Conservation (phyloP, 2,329 filamentous ascomycete genomes). For the Fusarium poae region DNA sequence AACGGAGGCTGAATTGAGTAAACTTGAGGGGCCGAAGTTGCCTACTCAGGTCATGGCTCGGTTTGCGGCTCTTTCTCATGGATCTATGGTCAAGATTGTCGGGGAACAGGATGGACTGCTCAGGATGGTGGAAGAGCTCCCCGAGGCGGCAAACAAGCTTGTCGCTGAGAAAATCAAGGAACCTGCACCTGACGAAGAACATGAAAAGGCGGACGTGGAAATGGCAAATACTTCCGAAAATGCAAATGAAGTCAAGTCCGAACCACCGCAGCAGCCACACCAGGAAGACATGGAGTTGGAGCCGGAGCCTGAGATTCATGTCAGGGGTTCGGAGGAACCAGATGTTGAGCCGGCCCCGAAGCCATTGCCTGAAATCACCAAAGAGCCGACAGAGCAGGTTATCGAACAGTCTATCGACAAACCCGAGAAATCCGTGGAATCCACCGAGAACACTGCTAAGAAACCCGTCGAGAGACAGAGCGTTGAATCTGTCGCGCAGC, state of each 20-base stretch:
- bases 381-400: not conserved
- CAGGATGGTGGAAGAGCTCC: constrained; percentile 59
- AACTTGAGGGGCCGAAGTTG: constrained; percentile 58
- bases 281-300: constrained; percentile 6
- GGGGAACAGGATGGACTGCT: constrained; percentile 60
- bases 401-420: not conserved
- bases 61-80: constrained; percentile 63
- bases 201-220: constrained; percentile 28
- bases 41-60: constrained; percentile 60
- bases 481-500: not conserved
- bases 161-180: constrained; percentile 14
- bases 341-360: constrained; percentile 8
- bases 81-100: constrained; percentile 63
- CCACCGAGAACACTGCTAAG: not conserved
- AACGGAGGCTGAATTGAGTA: constrained; percentile 63
- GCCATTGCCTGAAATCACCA: constrained; percentile 1
- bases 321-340: constrained; percentile 17
- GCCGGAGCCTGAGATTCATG: constrained; percentile 9
- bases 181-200: constrained; percentile 5
- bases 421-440: not conserved
- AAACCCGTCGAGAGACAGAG: not conserved
- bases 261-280: not conserved
- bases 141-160: constrained; percentile 46
- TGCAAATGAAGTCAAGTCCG: not conserved
- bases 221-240: constrained; percentile 43